phyloP scores from a whole-genome alignment of 352 stramenopile species.

The Phytophthora nicotianae region DNA sequence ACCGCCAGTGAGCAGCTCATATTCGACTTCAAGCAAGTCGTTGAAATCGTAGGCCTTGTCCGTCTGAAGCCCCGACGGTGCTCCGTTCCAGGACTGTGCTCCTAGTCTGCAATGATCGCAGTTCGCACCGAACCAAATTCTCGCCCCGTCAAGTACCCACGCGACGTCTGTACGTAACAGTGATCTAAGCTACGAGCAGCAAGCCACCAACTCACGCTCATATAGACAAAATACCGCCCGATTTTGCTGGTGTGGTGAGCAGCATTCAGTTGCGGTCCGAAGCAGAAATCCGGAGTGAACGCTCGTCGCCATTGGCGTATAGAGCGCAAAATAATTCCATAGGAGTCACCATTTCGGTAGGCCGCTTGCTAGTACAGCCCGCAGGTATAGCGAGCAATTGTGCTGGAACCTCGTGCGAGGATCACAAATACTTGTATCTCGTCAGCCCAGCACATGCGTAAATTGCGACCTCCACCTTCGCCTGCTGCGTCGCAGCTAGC shows the following conservation, averaged over 20 bases:
- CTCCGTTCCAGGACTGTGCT: not conserved
- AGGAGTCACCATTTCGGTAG: not conserved
- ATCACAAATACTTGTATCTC: too few species aligned
- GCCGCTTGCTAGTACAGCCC: not conserved
- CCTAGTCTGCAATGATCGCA: not conserved
- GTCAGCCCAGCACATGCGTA: too few species aligned
- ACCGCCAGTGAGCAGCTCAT: not conserved
- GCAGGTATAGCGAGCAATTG: not conserved
- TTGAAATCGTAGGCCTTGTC: not conserved
- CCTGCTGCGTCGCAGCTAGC: too few species aligned
- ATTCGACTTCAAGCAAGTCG: not conserved
- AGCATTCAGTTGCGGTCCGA: too few species aligned
- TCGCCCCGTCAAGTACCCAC: too few species aligned
- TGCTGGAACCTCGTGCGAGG: too few species aligned
- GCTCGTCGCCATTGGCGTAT: not conserved
- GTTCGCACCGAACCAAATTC: too few species aligned
- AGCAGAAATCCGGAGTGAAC: not conserved
- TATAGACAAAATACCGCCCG: not conserved
- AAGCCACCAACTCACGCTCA: too few species aligned
- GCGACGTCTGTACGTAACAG: too few species aligned
- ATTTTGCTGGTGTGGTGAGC: not conserved
- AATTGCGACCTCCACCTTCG: too few species aligned
- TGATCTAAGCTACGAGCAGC: too few species aligned
- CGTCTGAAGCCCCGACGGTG: too few species aligned
- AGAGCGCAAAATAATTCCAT: not conserved